phyloP scores from a whole-genome alignment of 2,329 filamentous ascomycete genomes.

The Lachnellula hyalina region DNA sequence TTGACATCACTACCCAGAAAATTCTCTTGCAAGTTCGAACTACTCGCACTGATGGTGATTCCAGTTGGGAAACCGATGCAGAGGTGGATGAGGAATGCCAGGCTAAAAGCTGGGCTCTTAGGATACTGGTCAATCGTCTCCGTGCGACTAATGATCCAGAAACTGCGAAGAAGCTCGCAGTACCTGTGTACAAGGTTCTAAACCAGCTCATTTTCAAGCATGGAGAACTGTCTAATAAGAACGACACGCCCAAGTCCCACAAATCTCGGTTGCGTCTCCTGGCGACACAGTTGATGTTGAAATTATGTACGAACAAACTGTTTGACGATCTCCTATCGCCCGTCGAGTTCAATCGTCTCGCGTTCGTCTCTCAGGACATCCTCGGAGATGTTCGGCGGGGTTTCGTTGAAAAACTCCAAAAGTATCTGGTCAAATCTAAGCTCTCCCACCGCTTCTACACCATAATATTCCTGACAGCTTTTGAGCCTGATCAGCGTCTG shows the following conservation, averaged over 20 bases:
- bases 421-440: slow-evolving; percentile 71
- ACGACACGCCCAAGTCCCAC: slow-evolving; percentile 71
- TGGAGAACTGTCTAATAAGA: slow-evolving; percentile 73
- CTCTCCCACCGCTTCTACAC: slow-evolving; percentile 78
- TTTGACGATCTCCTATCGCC: slow-evolving; percentile 72
- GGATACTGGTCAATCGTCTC: slow-evolving; percentile 79
- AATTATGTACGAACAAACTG: slow-evolving; percentile 71
- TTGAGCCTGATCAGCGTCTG: slow-evolving; percentile 73
- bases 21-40: slow-evolving; percentile 67
- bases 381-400: slow-evolving; percentile 66
- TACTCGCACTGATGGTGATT: slow-evolving; percentile 50
- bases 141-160: slow-evolving; percentile 49
- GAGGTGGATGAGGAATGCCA: slow-evolving; percentile 74
- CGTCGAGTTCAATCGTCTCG: slow-evolving; percentile 73
- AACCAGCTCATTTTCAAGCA: slow-evolving; percentile 68
- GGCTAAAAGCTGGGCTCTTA: slow-evolving; percentile 79
- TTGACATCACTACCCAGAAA: slow-evolving; percentile 70
- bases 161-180: slow-evolving; percentile 53
- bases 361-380: slow-evolving; percentile 74
- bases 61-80: slow-evolving; percentile 62
- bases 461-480: slow-evolving; percentile 84
- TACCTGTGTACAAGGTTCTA: slow-evolving; percentile 71
- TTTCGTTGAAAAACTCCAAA: slow-evolving; percentile 84
- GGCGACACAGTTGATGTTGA: slow-evolving; percentile 75
- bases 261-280: slow-evolving; percentile 74